Evolutionary conservation across 1,139 yeast genomes (phyloP), one percentile per base, ranked within the genome.

Genomic region (Pichia sp.): DNA sequence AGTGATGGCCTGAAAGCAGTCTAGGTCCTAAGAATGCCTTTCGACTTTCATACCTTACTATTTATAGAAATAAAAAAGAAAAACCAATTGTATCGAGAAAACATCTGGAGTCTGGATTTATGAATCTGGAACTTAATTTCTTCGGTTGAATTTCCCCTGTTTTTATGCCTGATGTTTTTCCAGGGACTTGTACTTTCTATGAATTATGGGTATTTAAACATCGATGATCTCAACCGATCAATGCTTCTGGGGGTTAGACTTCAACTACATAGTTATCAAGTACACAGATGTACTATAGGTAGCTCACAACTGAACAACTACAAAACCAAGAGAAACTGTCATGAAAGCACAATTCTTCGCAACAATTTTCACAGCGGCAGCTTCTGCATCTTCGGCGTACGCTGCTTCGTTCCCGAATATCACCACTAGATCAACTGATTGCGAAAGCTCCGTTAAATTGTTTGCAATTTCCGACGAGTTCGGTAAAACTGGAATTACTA

Each of bases 401-500:
- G 23, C 48, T 30, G 38, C 26, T 32, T 29, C 29, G 5, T 15
- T 16, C 10, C 2, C 19, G n/a, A 31, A 45, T 32, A 31, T 4
- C n/a, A 15, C 36, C 8, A 8, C 38, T 32, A 16, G 29, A 30
- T 19, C 41, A 10, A 16, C 13, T 5, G 42, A 29, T 8, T 46
- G 49, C 34, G 49, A 46, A 36, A 15, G 15, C 10, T 23, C 15
- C 7, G 34, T 49, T n/a, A 5, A 44, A n/a, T 23, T 52, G 13
- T 52, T 38, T 52, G 54, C 47, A 23, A 10, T 16, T 5, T 40
- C 47, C 3, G 32, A 16, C 32, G 23, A 42, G 13, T 34, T 50
- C 30, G 41, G 44, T 16, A 53, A 15, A 41, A 49, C 46, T 5
- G 52, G 50, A 11, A 48, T 53, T 11, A 41, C 52, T 1, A 19